Conservation (phyloP, 495 filamentous ascomycete genomes). For the Xylaria telfairii region DNA sequence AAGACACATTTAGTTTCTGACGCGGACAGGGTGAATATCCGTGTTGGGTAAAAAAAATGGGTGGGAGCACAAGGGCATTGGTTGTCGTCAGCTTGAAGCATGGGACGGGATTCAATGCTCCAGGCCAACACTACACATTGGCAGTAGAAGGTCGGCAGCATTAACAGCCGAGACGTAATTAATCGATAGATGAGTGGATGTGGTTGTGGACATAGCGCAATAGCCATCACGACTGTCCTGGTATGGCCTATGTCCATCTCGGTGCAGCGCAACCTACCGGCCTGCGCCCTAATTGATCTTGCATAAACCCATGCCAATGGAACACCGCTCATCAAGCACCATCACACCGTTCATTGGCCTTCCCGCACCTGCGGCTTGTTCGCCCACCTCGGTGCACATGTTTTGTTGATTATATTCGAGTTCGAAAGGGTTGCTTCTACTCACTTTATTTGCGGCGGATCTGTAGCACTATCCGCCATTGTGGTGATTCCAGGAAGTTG, state of each 20-base stretch:
- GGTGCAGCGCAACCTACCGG: neutral
- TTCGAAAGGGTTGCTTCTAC: constrained; percentile 32
- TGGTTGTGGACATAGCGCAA: constrained; percentile 13
- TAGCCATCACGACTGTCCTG: neutral
- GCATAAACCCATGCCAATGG: constrained; percentile 4
- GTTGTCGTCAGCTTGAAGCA: neutral
- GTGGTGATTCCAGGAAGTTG: constrained; percentile 67
- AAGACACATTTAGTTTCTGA: neutral
- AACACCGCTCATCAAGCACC: constrained; percentile 10
- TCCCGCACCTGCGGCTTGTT: constrained; percentile 1
- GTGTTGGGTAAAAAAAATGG: neutral
- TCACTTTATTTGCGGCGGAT: constrained; percentile 71
- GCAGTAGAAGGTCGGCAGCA: neutral
- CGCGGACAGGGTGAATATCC: neutral
- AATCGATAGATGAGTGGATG: neutral
- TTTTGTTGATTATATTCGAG: neutral
- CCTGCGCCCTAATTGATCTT: neutral
- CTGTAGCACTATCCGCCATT: constrained; percentile 65
- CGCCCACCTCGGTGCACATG: neutral
- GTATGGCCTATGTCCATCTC: constrained; percentile 8
- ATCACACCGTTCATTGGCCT: neutral
- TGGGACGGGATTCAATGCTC: neutral
- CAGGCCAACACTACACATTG: constrained; percentile 9
- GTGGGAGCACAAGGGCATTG: neutral
- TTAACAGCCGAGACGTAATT: neutral